Conservation (phyloP, 2,329 filamentous ascomycete genomes). For the Cryoendolithus antarcticus region DNA sequence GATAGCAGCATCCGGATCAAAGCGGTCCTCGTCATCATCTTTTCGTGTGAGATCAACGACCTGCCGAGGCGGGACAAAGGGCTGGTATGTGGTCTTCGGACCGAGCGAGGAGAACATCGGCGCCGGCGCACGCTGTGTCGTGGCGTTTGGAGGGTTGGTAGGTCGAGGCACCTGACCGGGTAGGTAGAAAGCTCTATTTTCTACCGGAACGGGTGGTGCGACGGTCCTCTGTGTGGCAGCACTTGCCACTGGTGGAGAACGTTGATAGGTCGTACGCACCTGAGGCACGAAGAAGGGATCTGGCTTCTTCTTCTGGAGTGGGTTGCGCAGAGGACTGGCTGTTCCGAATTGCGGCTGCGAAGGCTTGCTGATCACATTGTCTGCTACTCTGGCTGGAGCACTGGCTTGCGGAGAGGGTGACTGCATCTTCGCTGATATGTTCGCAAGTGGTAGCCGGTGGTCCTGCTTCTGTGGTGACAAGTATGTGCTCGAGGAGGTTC, state of each 20-base stretch:
- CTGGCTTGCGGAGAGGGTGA: slow-evolving; percentile 12
- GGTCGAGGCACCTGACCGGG: slow-evolving; percentile 12
- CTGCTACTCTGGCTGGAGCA: slow-evolving; percentile 4
- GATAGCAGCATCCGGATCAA: slow-evolving; percentile 36
- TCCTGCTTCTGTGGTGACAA: slow-evolving; percentile 11
- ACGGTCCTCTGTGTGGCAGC: slow-evolving; percentile 1
- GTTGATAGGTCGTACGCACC: slow-evolving; percentile 4
- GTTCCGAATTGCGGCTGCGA: slow-evolving; percentile 43
- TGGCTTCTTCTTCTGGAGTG: slow-evolving; percentile 20
- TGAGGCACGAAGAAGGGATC: slow-evolving; percentile 16
- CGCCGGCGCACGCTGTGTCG: slow-evolving; percentile 38
- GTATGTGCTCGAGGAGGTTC: slow-evolving; percentile 2
- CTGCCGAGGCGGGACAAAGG: slow-evolving; percentile 19
- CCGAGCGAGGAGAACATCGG: slow-evolving; percentile 42
- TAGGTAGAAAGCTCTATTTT: slow-evolving; percentile 11
- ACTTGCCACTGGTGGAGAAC: slow-evolving; percentile 3
- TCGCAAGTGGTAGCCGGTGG: slow-evolving; percentile 17
- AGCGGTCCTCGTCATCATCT: slow-evolving; percentile 31
- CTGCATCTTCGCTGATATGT: slow-evolving; percentile 23
- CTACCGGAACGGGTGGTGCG: slow-evolving; percentile 3
- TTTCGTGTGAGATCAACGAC: slow-evolving; percentile 38
- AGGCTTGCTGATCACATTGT: slow-evolving; percentile 10
- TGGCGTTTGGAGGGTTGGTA: slow-evolving; percentile 32
- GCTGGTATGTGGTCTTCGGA: slow-evolving; percentile 28
- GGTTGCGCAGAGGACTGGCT: slow-evolving; percentile 43